Evolutionary conservation across 116 monocot species (phyloP).

Genomic region (Trichopus zeylanicus): DNA sequence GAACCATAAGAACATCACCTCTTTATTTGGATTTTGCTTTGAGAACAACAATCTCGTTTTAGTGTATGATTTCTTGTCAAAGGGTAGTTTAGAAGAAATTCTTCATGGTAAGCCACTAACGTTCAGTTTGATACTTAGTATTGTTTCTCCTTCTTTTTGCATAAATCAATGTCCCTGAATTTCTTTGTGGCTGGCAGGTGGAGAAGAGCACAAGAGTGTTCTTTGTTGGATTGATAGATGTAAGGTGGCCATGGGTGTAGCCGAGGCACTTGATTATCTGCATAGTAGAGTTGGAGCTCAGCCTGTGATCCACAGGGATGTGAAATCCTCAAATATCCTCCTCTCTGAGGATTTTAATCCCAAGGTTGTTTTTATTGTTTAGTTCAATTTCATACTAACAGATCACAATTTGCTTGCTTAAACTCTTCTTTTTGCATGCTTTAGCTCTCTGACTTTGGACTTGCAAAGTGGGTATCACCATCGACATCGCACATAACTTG

Average conservation of each 20-base stretch:
- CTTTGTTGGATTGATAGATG: slow-evolving; percentile 10
- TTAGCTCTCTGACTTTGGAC: slow-evolving; percentile 49
- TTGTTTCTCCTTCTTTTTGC: neutral
- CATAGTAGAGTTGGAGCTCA: neutral
- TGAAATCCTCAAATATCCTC: slow-evolving; percentile 27
- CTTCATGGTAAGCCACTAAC: slow-evolving; percentile 6
- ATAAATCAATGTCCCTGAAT: neutral
- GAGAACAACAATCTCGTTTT: slow-evolving; percentile 12
- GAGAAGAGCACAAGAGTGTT: neutral
- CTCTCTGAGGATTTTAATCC: slow-evolving; percentile 28
- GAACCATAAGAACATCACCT: slow-evolving; percentile 10
- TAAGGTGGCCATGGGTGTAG: slow-evolving; percentile 7
- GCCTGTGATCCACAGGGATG: slow-evolving; percentile 15
- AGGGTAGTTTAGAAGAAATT: slow-evolving; percentile 10
- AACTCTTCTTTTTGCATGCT: neutral
- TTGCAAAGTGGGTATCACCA: slow-evolving; percentile 31
- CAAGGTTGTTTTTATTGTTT: slow-evolving; percentile 19
- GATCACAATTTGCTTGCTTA: neutral
- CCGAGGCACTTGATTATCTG: slow-evolving; percentile 16
- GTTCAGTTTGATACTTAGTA: neutral
- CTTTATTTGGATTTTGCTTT: slow-evolving; percentile 13
- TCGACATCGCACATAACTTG: slow-evolving; percentile 15
- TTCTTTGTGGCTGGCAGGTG: neutral
- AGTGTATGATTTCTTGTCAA: slow-evolving; percentile 11
- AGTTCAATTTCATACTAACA: neutral